Evolutionary conservation across 257 asterid species (phyloP).

Genomic region (Asclepias syriaca): DNA sequence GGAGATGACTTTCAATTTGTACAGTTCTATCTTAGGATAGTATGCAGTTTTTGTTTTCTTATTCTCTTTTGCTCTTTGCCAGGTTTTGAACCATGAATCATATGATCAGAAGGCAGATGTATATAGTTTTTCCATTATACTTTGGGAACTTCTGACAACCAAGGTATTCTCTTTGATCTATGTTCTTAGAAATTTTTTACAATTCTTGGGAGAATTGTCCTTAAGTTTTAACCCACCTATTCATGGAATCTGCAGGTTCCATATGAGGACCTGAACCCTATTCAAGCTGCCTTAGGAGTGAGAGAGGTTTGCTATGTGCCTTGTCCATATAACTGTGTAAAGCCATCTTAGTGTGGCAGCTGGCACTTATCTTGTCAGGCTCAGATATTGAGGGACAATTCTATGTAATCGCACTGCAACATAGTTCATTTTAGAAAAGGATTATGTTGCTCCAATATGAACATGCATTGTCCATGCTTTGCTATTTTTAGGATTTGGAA

Average conservation of each 20-base stretch:
- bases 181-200: constrained; percentile 11
- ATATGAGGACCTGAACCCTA: constrained; percentile 71
- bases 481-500: neutral
- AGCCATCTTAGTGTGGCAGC: neutral
- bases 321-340: neutral
- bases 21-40: neutral
- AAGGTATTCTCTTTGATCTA: constrained; percentile 40
- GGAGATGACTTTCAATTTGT: neutral
- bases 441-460: too few relatives aligned
- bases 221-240: neutral
- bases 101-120: constrained; percentile 93
- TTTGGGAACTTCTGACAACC: constrained; percentile 89
- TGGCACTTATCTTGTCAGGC: neutral
- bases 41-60: neutral
- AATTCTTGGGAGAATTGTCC: neutral
- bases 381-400: neutral
- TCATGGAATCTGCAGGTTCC: constrained; percentile 53
- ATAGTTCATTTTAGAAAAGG: neutral
- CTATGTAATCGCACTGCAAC: neutral
- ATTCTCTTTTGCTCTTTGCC: constrained; percentile 7
- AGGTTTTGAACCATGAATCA: constrained; percentile 88
- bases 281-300: constrained; percentile 88
- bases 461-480: neutral
- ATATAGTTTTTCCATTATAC: constrained; percentile 85
- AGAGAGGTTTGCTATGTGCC: constrained; percentile 53